Base-by-base conservation (phyloP, 495 filamentous ascomycete genomes). In the Halenospora varia region DNA sequence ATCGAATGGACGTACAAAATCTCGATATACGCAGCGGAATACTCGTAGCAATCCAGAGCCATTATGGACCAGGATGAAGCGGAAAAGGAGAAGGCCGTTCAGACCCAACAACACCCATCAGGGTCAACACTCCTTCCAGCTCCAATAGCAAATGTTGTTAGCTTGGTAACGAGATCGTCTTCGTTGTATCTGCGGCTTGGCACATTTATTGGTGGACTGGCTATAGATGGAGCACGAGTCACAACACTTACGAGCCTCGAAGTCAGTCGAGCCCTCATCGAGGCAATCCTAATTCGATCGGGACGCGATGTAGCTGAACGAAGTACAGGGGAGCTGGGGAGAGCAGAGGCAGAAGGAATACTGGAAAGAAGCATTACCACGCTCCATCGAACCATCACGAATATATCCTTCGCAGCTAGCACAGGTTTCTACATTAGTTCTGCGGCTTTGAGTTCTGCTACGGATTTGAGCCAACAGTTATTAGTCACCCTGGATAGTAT, bases 191-290 rank as follows among this genome's bases (percentile, higher is more conserved):
- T 92, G 35, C 82, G 87, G n/a, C 63, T 90, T n/a, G 82, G 86
- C 4, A 83, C 82, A 0, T 76, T 84, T 47, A 75, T 92, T 17
- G 82, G 86, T 1, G 82, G 82, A 3, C 77, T 82, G 40, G 80
- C 85, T 6, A 66, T 92, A 26, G 80, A 84, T 67, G 82, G 83
- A 11, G 86, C 85, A 48, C 80, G 85, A 59, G 71, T 81, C 44
- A 87, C 87, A 2, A 88, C 88, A 2, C 68, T 91, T 52, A 87
- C 86, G 0, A 80, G 85, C 42, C 66, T 92, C 17, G 87, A 89
- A 71, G 64, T 91, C 13, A 82, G 84, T 49, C 78, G 87, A 35
- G 79, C 78, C 39, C 68, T 89, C 6, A 74, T 91, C 42, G 86
- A 90, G 63, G 80, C 80, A 11, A 81, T 90, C 51, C 62, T 92